Conservation (phyloP, 257 asterid genomes). For the Agastache rugosa region DNA sequence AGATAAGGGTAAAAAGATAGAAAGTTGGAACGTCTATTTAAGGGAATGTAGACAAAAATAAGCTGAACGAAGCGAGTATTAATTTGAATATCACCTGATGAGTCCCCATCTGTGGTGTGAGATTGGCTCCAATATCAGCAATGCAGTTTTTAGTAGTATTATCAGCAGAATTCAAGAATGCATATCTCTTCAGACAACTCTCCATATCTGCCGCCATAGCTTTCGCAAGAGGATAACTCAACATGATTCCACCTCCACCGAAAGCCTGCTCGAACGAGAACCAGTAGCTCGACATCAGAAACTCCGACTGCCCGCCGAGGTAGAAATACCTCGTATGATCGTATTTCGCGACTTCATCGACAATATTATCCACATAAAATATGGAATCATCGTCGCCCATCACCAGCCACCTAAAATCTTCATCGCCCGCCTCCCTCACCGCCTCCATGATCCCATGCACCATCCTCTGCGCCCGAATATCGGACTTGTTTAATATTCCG, state of each 20-base stretch:
- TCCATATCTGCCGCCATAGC: conserved; percentile 56
- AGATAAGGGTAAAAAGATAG: too few species aligned
- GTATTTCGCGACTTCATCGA: conserved; percentile 48
- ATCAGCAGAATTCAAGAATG: conserved; percentile 51
- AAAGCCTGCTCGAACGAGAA: conserved; percentile 65
- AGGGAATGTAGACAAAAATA: too few species aligned
- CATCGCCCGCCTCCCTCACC: conserved; percentile 43
- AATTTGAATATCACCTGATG: too few species aligned
- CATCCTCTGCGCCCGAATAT: conserved; percentile 42
- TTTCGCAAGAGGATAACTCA: conserved; percentile 65
- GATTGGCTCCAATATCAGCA: conserved; percentile 69
- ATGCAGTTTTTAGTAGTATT: conserved; percentile 52
- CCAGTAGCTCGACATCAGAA: conserved; percentile 48
- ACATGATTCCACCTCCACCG: conserved; percentile 74
- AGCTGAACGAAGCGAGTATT: too few species aligned
- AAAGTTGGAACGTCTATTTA: too few species aligned
- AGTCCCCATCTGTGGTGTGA: conserved; percentile 55
- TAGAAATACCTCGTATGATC: conserved; percentile 59
- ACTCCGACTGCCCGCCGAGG: conserved; percentile 61
- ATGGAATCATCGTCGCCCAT: conserved; percentile 87
- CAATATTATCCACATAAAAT: conserved; percentile 63
- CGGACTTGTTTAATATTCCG: conserved; percentile 30
- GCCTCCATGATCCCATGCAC: conserved; percentile 66
- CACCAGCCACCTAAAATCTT: conserved; percentile 51
- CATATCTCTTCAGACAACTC: conserved; percentile 55